These are phyloP conservation scores for Neurospora sp. DNA, from an alignment of 2,329 filamentous ascomycete species.

Conservation along the genomic window DNA sequence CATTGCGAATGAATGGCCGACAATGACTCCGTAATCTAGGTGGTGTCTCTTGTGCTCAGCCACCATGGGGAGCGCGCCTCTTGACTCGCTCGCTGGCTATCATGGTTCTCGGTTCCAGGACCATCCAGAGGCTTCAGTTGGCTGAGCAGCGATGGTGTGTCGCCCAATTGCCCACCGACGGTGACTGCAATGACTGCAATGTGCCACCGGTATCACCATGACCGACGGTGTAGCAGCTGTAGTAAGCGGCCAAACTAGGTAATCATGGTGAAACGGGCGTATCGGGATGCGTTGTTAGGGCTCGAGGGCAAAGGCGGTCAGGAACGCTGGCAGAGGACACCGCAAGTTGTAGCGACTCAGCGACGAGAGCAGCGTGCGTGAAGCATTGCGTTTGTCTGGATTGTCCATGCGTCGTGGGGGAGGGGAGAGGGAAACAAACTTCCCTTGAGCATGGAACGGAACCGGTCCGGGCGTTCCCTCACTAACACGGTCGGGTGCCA, in stretches of 20 bases:
- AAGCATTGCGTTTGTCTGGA: not conserved
- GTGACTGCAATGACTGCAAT: not conserved
- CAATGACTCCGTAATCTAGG: not conserved
- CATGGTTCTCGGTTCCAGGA: not conserved
- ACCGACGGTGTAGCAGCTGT: not conserved
- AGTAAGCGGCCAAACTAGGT: not conserved
- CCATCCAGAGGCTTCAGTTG: not conserved
- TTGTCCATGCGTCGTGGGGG: constrained; percentile 9
- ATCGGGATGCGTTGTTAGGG: constrained; percentile 1
- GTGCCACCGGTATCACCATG: not conserved
- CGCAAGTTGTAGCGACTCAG: constrained; percentile 8
- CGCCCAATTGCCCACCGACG: not conserved
- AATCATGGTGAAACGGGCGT: not conserved
- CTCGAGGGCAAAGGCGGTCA: not conserved
- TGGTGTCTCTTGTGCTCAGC: not conserved
- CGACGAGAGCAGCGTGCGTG: constrained; percentile 5
- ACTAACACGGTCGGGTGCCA: constrained; percentile 5
- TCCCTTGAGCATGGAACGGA: not conserved
- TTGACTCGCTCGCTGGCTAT: not conserved
- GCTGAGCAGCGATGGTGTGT: not conserved
- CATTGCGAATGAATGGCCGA: not conserved
- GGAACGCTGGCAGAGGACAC: constrained; percentile 11
- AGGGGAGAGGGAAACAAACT: not conserved
- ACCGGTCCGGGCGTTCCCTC: not conserved
- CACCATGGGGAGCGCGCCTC: not conserved